A percentile compares a stretch with the other conserved stretches of the same genome.
Conservation (phyloP, 2,329 filamentous ascomycete genomes). For the Fusarium musae region DNA sequence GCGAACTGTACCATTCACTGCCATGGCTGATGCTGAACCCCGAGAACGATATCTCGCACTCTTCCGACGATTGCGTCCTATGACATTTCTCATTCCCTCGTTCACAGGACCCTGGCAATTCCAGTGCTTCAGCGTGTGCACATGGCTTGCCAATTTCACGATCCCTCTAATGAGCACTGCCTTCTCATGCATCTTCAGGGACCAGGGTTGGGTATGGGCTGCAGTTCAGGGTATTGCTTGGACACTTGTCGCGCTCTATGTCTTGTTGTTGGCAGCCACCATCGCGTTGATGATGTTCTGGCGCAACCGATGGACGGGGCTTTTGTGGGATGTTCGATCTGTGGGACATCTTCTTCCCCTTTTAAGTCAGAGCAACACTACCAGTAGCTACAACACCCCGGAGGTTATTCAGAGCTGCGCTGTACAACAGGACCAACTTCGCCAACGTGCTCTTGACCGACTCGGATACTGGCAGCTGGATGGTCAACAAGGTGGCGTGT, state of each 20-base stretch:
- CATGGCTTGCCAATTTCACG: constrained; percentile 83
- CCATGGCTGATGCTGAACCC: constrained; percentile 75
- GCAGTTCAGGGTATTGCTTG: constrained; percentile 82
- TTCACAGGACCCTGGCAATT: constrained; percentile 73
- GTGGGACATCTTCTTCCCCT: constrained; percentile 84
- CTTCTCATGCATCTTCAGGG: constrained; percentile 72
- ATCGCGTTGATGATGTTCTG: constrained; percentile 70
- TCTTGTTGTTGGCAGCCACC: constrained; percentile 69
- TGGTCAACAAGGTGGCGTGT: constrained; percentile 71
- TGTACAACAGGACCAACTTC: constrained; percentile 65
- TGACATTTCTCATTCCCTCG: constrained; percentile 71
- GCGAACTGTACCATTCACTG: constrained; percentile 79
- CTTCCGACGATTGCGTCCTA: constrained; percentile 75
- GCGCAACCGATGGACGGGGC: constrained; percentile 72
- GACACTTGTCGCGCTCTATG: constrained; percentile 79
- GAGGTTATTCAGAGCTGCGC: constrained; percentile 61
- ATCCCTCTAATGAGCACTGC: constrained; percentile 83
- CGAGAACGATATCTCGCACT: constrained; percentile 71
- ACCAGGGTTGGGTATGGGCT: constrained; percentile 79
- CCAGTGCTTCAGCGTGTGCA: constrained; percentile 71
- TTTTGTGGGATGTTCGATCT: constrained; percentile 86
- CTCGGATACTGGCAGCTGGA: constrained; percentile 89
- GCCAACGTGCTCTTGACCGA: constrained; percentile 70
- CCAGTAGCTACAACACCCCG: constrained; percentile 77
- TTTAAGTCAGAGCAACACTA: constrained; percentile 81